Conservation (phyloP, 2,329 filamentous ascomycete genomes). For the Ciborinia camelliae region DNA sequence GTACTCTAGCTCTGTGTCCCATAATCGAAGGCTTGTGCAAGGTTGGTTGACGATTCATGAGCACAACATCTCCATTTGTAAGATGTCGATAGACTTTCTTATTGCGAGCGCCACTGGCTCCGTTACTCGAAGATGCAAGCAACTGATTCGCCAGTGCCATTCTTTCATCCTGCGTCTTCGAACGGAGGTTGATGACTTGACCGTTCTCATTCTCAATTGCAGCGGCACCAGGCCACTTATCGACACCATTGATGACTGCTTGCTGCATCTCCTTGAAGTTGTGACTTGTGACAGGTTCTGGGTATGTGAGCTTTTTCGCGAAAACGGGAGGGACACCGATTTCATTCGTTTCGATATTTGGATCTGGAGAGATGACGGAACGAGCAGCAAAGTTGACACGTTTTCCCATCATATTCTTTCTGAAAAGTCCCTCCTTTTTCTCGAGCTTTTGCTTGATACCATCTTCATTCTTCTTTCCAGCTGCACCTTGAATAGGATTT, state of each 20-base stretch:
- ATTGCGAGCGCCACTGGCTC: slow-evolving; percentile 71
- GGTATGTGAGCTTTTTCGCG: slow-evolving; percentile 91
- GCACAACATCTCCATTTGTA: slow-evolving; percentile 91
- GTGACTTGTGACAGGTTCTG: slow-evolving; percentile 94
- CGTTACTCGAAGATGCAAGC: slow-evolving; percentile 75
- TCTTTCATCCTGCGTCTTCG: slow-evolving; percentile 84
- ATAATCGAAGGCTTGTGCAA: slow-evolving; percentile 99
- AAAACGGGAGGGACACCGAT: slow-evolving; percentile 99
- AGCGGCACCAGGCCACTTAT: slow-evolving; percentile 90
- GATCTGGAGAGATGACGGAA: slow-evolving; percentile 96
- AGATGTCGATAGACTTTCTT: slow-evolving; percentile 97
- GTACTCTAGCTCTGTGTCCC: slow-evolving; percentile 88
- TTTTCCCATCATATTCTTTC: slow-evolving; percentile 99
- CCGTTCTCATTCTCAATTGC: slow-evolving; percentile 96
- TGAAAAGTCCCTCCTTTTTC: slow-evolving; percentile 97
- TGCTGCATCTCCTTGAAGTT: slow-evolving; percentile 96
- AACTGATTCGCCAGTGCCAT: slow-evolving; percentile 89
- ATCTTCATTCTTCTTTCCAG: slow-evolving; percentile 76
- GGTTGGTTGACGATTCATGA: slow-evolving; percentile 98
- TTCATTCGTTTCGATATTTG: slow-evolving; percentile 98
- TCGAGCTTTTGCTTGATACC: slow-evolving; percentile 97
- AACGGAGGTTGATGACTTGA: slow-evolving; percentile 80
- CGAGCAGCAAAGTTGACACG: slow-evolving; percentile 90
- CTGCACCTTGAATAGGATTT: slow-evolving; percentile 75
- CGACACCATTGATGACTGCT: slow-evolving; percentile 89